Base-by-base conservation (phyloP, 306 rosid species). In the Mimosa bimucronata region DNA sequence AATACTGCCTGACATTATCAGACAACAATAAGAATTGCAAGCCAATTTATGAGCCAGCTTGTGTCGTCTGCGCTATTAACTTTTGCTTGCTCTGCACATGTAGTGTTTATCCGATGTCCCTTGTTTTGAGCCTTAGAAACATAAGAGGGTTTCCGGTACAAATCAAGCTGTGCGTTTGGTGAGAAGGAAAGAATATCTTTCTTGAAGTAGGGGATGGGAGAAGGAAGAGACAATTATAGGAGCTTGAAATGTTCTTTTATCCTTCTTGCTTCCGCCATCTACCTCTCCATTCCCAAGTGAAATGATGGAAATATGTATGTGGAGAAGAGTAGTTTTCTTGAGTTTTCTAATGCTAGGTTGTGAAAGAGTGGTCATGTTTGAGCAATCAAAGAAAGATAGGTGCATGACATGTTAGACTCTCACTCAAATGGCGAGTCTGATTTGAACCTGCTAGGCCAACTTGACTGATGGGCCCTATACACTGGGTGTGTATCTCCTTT, bases 1-100 rank as follows among this genome's bases (percentile, higher is more conserved):
- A 34, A 73, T 53, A 55, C 71, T 80, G 50, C 38, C 9, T 48
- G 57, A 40, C 77, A 50, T 55, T 60, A 60, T 60, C 28, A 60
- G 37, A 26, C 37, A 26, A 60, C 62, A 18, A 7, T 28, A 66
- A 67, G 58, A 18, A 26, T 61, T 28, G 30, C 25, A 26, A 28
- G 19, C 40, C 21, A 29, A 15, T 26, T 1, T 1, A 26, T 60
- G 66, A 11, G 37, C 19, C 13, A 60, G 65, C 65, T 25, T 23
- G 66, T 26, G 66, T 3, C 23, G 31, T 25, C 18, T 26, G 34
- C 29, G 29, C 34, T 25, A 60, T n/a, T 0, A 1, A 25, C 66
- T 10, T 60, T 58, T 60, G 19, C 66, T 26, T 11, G 66, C 2
- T 26, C 13, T 60, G 1, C 34, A 12, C 66, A 60, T 60, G 16